Base-by-base conservation (phyloP, 108 stramenopile genomes). In the Nitzschia sp. region DNA sequence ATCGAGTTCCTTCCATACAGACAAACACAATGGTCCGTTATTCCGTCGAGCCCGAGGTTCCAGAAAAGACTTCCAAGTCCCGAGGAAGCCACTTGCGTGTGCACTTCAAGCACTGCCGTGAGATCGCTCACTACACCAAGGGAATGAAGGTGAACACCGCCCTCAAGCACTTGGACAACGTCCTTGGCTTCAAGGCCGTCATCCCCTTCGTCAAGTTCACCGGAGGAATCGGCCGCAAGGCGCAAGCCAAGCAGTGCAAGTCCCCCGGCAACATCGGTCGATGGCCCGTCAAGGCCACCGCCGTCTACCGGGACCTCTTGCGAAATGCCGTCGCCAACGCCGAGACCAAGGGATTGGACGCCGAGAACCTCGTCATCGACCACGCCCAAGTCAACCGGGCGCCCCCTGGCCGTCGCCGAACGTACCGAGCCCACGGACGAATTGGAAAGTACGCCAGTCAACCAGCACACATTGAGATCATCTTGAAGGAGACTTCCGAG, bases 61-160 rank as follows among this genome's bases (percentile, higher is more conserved):
- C 87, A 21, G 86, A 82, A 50, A 87, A 87, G 75, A 80, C 80
- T 68, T 84, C 87, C 68, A 99, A 99, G 86, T 82, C 95, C 41
- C 86, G 96, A 44, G 97, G 96, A 52, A 94, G 95, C 37, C 93
- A 97, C 84, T 87, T 99, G 41, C 93, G 98, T 29, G 90, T 96
- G 60, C 98, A 99, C 89, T 99, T 89, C 95, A 99, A 99, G 95
- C 97, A 99, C 91, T 95, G 96, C 83, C 88, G 96, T 42, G 96
- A 99, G 69, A 93, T 98, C 71, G 84, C 86, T 57, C 86, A 94
- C 79, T 84, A 80, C 73, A 97, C 98, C 86, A 90, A 94, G 81
- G 97, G 97, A 53, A 95, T 95, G 96, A 81, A 88, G 65, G 83
- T 93, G 51, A 51, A 65, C 62, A 92, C 96, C 85, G 97, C 97